Base-by-base conservation (phyloP, 805 yeast species). In the Starmerella bombi region DNA sequence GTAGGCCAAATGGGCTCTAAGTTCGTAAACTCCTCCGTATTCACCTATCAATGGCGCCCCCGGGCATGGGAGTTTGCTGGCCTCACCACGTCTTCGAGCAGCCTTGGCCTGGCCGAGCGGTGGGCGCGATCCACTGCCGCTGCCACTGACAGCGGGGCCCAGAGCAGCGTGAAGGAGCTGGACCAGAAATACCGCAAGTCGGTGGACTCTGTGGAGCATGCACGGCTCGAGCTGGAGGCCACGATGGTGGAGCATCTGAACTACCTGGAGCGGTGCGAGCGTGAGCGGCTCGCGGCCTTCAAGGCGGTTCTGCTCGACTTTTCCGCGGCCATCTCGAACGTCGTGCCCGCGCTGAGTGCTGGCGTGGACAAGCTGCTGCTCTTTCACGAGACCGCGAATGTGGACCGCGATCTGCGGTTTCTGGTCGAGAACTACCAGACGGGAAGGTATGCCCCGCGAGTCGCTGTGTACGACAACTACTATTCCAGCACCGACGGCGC, bases 241-340 rank as follows among this genome's bases (percentile, higher is more conserved):
- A 39, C 51, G 7, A 66, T 79, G 42, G 70, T 78, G 57, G 86
- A 78, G 50, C 86, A 80, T 54, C 63, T 78, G 37, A 60, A 75
- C 18, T 81, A 78, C 56, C 74, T 83, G 81, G 88, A 82, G 56
- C 71, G 76, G 51, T 82, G 91, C 61, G 94, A 83, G 60, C 58
- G 72, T 27, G 93, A 83, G 59, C 69, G 94, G 48, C 64, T 80
- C 44, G 68, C 70, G 48, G 91, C 91, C 0, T 62, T 83, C 45
- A 81, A 82, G 57, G 77, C 80, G 44, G 86, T 77, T 1, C 70
- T 80, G 9, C 66, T 74, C 38, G 93, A 82, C 56, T 80, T 80
- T 50, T 62, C 80, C 18, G 74, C 83, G 0, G 67, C 79, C 2
- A 65, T 80, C 27, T 69, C 82, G 28, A 75, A 74, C 52, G 74